A percentile compares a stretch with the other conserved stretches of the same genome.
phyloP scores from a whole-genome alignment of 2,329 filamentous ascomycete genomes.

The Stagonosporopsis tanaceti region DNA sequence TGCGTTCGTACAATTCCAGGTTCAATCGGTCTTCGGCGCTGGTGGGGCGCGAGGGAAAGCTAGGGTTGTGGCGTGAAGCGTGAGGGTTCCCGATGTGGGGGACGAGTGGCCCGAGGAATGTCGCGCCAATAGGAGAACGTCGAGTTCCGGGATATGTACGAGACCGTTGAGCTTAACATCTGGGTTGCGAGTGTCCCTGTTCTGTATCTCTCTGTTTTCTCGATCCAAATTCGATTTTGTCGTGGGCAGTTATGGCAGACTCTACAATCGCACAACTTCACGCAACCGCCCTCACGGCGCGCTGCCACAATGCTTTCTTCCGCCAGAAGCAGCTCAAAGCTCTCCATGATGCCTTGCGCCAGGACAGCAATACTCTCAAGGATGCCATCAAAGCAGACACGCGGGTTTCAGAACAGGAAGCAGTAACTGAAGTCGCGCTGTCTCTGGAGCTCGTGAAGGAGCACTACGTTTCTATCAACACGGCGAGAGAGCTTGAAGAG shows the following conservation, averaged over 20 bases:
- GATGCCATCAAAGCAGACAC: constrained; percentile 54
- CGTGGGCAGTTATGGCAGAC: constrained; percentile 26
- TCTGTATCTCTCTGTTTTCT: neutral
- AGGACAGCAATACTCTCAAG: constrained; percentile 47
- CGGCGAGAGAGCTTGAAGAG: constrained; percentile 47
- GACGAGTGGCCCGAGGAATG: neutral
- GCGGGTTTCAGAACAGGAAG: constrained; percentile 46
- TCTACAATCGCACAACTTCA: constrained; percentile 42
- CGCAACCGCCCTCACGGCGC: constrained; percentile 55
- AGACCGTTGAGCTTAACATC: constrained; percentile 1
- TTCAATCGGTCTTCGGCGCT: constrained; percentile 5
- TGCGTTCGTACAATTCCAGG: neutral
- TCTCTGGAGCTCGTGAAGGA: constrained; percentile 51
- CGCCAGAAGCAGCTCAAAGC: constrained; percentile 56
- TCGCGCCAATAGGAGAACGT: constrained; percentile 1
- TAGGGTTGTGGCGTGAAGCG: constrained; percentile 3
- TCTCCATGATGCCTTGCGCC: constrained; percentile 52
- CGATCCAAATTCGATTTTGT: neutral
- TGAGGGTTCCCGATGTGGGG: constrained; percentile 11
- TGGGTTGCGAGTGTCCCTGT: neutral
- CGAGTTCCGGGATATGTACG: neutral
- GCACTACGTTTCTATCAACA: constrained; percentile 52
- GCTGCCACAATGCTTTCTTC: constrained; percentile 56
- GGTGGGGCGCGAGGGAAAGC: constrained; percentile 15
- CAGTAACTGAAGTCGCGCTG: constrained; percentile 53